Conservation (phyloP, 805 yeast species). For the Ogataea haglerorum region DNA sequence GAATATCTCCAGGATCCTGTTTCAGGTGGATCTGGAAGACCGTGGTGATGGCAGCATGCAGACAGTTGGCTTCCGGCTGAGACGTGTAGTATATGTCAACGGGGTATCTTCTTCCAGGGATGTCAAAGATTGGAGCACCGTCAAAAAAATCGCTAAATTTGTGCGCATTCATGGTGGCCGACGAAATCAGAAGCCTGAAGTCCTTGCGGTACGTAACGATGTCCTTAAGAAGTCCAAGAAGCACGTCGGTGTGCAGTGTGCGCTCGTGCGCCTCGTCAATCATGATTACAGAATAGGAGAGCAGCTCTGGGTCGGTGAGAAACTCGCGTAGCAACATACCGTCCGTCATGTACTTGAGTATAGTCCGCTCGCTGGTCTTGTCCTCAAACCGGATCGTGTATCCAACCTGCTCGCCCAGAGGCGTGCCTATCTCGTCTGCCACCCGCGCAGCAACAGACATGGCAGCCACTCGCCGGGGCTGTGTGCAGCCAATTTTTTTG, state of each 20-base stretch:
- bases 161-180: conserved; percentile 92
- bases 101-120: conserved; percentile 93
- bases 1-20: conserved; percentile 74
- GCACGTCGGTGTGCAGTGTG: conserved; percentile 82
- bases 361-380: conserved; percentile 57
- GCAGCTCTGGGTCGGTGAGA: conserved; percentile 66
- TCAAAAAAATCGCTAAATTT: conserved; percentile 80
- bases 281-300: conserved; percentile 75
- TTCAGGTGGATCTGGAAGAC: conserved; percentile 81
- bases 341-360: conserved; percentile 88
- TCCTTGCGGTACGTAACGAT: conserved; percentile 62
- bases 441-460: conserved; percentile 87
- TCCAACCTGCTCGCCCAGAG: conserved; percentile 87
- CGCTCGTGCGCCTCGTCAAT: conserved; percentile 98
- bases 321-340: conserved; percentile 92
- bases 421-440: conserved; percentile 79
- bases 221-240: conserved; percentile 78
- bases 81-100: conserved; percentile 81
- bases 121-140: conserved; percentile 79
- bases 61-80: conserved; percentile 86
- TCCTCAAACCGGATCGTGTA: conserved; percentile 88
- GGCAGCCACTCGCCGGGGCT: conserved; percentile 95
- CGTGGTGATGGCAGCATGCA: conserved; percentile 85
- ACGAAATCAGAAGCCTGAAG: conserved; percentile 73
- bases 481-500: conserved; percentile 77